Evolutionary conservation across 1,139 yeast genomes (phyloP).

Genomic region (Komagataea norvegica): DNA sequence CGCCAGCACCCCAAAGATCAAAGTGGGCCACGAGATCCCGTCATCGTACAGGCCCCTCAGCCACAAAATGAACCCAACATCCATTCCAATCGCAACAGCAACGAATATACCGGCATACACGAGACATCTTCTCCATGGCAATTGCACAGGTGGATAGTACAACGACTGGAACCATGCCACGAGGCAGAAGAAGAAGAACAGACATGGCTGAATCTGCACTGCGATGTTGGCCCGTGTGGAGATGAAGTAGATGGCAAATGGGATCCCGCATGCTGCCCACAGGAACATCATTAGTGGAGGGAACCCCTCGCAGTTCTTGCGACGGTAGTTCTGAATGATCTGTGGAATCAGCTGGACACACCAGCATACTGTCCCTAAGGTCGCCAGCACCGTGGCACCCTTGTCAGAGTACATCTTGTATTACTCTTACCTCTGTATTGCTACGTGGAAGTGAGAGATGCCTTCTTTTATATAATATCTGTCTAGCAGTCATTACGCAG

Average conservation of each 20-base stretch:
- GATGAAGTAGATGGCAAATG: conserved; percentile 77
- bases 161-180: conserved; percentile 68
- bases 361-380: conserved; percentile 87
- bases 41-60: conserved; percentile 53
- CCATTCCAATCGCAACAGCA: conserved; percentile 50
- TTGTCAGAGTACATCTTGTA: conserved; percentile 23
- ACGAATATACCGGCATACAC: conserved; percentile 37
- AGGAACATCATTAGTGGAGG: conserved; percentile 81
- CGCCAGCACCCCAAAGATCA: conserved; percentile 76
- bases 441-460: no score
- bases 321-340: conserved; percentile 61
- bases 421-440: no score
- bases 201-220: conserved; percentile 78
- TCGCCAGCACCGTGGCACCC: conserved; percentile 78
- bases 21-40: conserved; percentile 63
- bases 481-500: no score
- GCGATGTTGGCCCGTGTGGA: conserved; percentile 71
- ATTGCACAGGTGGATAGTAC: conserved; percentile 69
- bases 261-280: conserved; percentile 82
- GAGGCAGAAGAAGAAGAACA: conserved; percentile 69
- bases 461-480: background rate
- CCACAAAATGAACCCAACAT: conserved; percentile 69
- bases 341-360: conserved; percentile 88
- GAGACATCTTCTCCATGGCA: conserved; percentile 38
- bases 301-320: conserved; percentile 79